Evolutionary conservation across 306 rosid genomes (phyloP).

Genomic region (Notholithocarpus densiflorus): DNA sequence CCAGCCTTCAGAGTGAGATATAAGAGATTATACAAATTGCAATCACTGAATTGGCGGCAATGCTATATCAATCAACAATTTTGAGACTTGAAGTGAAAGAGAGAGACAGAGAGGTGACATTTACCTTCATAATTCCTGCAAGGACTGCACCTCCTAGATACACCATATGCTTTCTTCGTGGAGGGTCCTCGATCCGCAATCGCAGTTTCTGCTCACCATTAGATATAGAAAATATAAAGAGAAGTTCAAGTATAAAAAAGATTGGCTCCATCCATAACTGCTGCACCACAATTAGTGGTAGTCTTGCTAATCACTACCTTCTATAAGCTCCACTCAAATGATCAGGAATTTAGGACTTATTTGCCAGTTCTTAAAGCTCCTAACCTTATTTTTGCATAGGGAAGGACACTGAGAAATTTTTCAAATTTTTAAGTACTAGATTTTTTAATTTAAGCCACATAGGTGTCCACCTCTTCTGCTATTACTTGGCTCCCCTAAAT

Average conservation of each 20-base stretch:
- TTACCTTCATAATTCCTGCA: conserved; percentile 97
- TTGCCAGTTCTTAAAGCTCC: not conserved
- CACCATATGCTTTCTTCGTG: conserved; percentile 98
- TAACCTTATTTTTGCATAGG: not conserved
- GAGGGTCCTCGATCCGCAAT: conserved; percentile 95
- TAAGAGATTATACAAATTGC: not conserved
- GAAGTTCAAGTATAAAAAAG: not conserved
- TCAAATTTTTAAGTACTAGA: not conserved
- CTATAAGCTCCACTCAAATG: not conserved
- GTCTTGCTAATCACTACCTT: not conserved
- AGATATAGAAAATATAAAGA: conserved; percentile 5
- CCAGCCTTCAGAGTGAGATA: not conserved
- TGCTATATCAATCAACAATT: not conserved
- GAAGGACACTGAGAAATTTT: not conserved
- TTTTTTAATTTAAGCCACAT: not conserved
- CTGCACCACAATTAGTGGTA: not conserved
- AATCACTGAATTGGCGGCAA: not conserved
- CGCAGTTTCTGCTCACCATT: conserved; percentile 66
- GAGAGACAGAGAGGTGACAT: conserved; percentile 16
- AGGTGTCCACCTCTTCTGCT: not conserved
- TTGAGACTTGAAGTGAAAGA: not conserved
- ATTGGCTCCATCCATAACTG: not conserved
- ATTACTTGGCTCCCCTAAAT: not conserved
- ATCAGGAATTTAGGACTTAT: not conserved
- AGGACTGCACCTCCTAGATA: conserved; percentile 99